Evolutionary conservation across 1,284 basidiomycete species (phyloP).

Genomic region (Boletus austroedulis): DNA sequence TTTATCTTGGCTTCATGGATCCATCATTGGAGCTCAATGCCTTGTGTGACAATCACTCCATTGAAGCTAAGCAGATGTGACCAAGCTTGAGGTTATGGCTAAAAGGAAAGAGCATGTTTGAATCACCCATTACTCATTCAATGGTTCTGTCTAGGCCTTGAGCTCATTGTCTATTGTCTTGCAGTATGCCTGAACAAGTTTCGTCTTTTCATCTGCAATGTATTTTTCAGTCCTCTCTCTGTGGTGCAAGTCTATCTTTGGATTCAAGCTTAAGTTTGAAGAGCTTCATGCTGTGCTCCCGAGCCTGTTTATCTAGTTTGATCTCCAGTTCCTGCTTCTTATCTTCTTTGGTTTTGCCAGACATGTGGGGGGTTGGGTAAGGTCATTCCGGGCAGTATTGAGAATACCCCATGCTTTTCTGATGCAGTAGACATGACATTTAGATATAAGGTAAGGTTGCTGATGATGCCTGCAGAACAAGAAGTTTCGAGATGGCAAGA

Average conservation of each 20-base stretch:
- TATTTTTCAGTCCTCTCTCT: conserved; percentile 81
- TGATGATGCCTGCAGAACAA: conserved; percentile 92
- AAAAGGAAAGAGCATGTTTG: neutral
- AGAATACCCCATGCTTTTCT: conserved; percentile 69
- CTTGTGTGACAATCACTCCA: conserved; percentile 94
- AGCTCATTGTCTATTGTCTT: conserved; percentile 87
- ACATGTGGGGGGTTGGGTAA: conserved; percentile 73
- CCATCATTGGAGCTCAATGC: conserved; percentile 97
- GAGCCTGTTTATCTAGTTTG: conserved; percentile 78
- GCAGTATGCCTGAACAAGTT: conserved; percentile 78
- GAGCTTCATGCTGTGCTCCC: conserved; percentile 83
- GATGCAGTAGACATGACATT: conserved; percentile 69
- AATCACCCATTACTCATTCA: conserved; percentile 79
- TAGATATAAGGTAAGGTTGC: conserved; percentile 85
- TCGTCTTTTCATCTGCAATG: conserved; percentile 77
- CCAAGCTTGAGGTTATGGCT: neutral
- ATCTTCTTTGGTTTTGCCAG: conserved; percentile 80
- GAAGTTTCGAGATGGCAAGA: conserved; percentile 71
- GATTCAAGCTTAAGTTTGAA: conserved; percentile 81
- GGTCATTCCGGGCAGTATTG: conserved; percentile 77
- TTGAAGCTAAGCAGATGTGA: conserved; percentile 58
- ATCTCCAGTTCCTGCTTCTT: conserved; percentile 78
- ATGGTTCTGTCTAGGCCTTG: conserved; percentile 85
- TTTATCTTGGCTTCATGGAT: conserved; percentile 93
- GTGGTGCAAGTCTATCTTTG: conserved; percentile 79